Percentiles rank a stretch among this genome's conserved stretches.
These are phyloP conservation scores for Phlebopus sp. DNA, from an alignment of 1,284 basidiomycete genomes.

Conservation along the genomic window DNA sequence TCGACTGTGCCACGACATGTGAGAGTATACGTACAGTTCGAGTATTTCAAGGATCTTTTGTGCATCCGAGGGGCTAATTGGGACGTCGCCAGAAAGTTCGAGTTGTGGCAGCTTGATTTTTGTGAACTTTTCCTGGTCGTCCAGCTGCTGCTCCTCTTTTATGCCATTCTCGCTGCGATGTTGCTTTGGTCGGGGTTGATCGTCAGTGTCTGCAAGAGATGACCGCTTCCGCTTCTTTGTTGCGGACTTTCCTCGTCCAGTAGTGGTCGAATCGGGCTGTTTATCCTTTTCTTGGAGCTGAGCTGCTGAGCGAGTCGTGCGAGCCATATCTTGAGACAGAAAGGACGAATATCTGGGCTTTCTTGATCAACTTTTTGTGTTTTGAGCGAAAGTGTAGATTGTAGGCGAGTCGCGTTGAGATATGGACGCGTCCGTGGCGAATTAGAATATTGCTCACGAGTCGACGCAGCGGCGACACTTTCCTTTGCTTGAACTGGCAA, in stretches of 20 bases:
- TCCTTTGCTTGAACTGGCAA: conserved; percentile 7
- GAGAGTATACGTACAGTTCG: conserved; percentile 52
- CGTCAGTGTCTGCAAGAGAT: conserved; percentile 41
- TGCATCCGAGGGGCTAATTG: conserved; percentile 50
- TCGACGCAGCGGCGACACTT: conserved; percentile 4
- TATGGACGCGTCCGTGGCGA: conserved; percentile 35
- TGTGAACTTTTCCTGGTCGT: conserved; percentile 30
- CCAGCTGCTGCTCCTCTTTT: conserved; percentile 33
- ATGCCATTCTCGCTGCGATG: conserved; percentile 36
- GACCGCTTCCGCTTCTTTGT: conserved; percentile 67
- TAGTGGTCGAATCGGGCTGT: conserved; percentile 20
- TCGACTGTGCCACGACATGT: conserved; percentile 8
- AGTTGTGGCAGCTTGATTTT: conserved; percentile 18
- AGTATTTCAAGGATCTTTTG: conserved; percentile 71
- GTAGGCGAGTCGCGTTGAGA: conserved; percentile 20
- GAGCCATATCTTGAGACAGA: conserved; percentile 48
- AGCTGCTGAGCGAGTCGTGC: conserved; percentile 63
- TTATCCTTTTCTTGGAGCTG: conserved; percentile 39
- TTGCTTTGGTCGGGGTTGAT: conserved; percentile 47
- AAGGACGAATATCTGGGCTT: conserved; percentile 1
- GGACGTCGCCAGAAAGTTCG: conserved; percentile 45
- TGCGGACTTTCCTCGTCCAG: conserved; percentile 30
- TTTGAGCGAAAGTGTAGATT: conserved; percentile 19
- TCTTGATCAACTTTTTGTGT: conserved; percentile 6
- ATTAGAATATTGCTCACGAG: conserved; percentile 17